These are phyloP conservation scores for Wallacemonas collosoma DNA, from an alignment of 208 protist species.

Conservation along the genomic window DNA sequence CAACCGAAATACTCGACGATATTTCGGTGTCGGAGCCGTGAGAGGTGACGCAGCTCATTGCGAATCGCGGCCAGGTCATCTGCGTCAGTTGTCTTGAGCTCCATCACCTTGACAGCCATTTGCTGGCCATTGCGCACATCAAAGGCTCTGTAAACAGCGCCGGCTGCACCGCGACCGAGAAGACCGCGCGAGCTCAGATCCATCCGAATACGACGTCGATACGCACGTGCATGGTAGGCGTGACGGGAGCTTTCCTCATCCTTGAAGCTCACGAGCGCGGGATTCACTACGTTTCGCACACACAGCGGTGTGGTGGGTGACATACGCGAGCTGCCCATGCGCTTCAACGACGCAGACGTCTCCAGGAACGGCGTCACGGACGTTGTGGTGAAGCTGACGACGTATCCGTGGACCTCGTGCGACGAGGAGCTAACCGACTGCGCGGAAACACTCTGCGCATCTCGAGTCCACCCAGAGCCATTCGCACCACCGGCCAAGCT, in stretches of 20 bases:
- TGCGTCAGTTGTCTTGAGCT: slow-evolving; percentile 24
- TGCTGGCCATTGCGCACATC: slow-evolving; percentile 33
- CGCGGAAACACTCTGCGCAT: not conserved
- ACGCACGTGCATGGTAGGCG: slow-evolving; percentile 6
- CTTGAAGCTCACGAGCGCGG: slow-evolving; percentile 13
- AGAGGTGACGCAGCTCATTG: slow-evolving; percentile 37
- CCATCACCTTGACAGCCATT: slow-evolving; percentile 40
- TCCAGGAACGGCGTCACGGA: slow-evolving; percentile 13
- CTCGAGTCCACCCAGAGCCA: not conserved
- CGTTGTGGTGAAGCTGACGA: slow-evolving; percentile 11
- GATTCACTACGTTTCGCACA: not conserved
- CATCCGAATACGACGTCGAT: slow-evolving; percentile 13
- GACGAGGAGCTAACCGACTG: slow-evolving; percentile 1
- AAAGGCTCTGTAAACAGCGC: slow-evolving; percentile 34
- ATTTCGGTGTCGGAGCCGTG: slow-evolving; percentile 30
- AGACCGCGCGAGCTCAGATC: slow-evolving; percentile 9
- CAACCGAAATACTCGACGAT: slow-evolving; percentile 46
- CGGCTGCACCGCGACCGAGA: slow-evolving; percentile 32
- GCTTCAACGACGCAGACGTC: not conserved
- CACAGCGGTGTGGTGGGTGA: slow-evolving; percentile 8
- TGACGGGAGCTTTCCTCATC: not conserved
- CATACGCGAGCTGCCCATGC: not conserved
- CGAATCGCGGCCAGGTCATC: slow-evolving; percentile 29
- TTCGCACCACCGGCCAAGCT: not conserved
- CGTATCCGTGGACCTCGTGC: slow-evolving; percentile 8